Percentiles rank a stretch among this genome's conserved stretches.
Conservation (phyloP, 768 basidiomycete genomes). For the Amanita muscaria region DNA sequence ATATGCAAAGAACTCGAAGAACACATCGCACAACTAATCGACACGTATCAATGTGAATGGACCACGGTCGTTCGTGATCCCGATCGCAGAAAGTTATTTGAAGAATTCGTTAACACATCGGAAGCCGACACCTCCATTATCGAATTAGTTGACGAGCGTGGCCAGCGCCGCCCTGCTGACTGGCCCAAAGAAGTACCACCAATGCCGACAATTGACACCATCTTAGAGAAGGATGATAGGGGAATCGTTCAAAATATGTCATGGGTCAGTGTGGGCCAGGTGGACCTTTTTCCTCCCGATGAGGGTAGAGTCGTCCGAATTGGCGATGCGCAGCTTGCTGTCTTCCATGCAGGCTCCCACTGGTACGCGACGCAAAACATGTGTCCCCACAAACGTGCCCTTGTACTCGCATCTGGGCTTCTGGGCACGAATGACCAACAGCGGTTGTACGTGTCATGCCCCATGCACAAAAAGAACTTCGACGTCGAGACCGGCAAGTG, state of each 20-base stretch:
- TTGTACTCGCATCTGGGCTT: constrained; percentile 63
- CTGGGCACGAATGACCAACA: constrained; percentile 56
- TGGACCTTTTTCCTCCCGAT: constrained; percentile 1
- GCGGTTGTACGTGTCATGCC: constrained; percentile 36
- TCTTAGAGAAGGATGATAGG: too few relatives aligned
- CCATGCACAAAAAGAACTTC: constrained; percentile 34
- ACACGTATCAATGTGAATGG: constrained; percentile 67
- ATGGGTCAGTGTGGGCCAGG: constrained; percentile 14
- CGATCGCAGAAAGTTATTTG: constrained; percentile 12
- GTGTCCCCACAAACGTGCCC: constrained; percentile 45
- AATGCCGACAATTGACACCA: constrained; percentile 29
- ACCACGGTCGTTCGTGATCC: constrained; percentile 42
- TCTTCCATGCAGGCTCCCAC: constrained; percentile 51
- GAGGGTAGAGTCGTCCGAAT: constrained; percentile 42
- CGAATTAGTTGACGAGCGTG: constrained; percentile 51
- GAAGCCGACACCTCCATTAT: constrained; percentile 31
- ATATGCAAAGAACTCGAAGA: constrained; percentile 62
- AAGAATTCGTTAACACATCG: constrained; percentile 50
- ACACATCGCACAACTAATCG: constrained; percentile 56
- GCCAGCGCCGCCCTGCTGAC: constrained; percentile 55
- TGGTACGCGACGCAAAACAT: constrained; percentile 67
- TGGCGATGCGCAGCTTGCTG: constrained; percentile 57
- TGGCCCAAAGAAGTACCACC: constrained; percentile 54
- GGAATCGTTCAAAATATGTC: too few relatives aligned
- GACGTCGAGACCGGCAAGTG: constrained; percentile 2